Evolutionary conservation across 1,284 basidiomycete species (phyloP), one percentile per base, ranked within the genome.

Genomic region (Volvariella volvacea): DNA sequence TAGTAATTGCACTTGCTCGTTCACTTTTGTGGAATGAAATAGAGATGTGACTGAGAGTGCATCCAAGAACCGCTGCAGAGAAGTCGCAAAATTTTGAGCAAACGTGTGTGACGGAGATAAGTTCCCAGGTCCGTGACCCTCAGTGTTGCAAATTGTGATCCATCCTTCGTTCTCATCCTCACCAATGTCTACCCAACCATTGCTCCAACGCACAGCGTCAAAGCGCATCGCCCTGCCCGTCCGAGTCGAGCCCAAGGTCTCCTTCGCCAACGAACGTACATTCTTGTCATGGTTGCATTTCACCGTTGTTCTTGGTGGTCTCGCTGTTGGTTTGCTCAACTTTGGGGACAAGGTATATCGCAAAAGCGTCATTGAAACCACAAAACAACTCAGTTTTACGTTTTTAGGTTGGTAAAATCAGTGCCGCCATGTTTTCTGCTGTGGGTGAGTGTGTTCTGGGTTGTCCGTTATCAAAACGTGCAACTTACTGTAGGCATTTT

Each of bases 251-350:
- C 92, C 92, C 39, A 93, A 95, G 61, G 90, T 93, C 47, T 91
- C 92, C 50, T 97, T 96, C 59, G 94, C 94, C 39, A 96, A 96
- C 63, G 92, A 94, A 68, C 83, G 84, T 47, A 95, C 93, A 2
- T 97, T 96, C 67, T 74, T 97, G 39, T 94, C 92, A 76, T 96
- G 93, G 93, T 76, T 94, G 48, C 90, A 94, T 65, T 94, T 94
- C 62, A 92, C 92, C 28, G 91, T 97, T 64, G 90, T 96, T 47
- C 80, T 96, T 12, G 93, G 93, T 37, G 86, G 93, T 49, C 76
- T 97, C 37, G 88, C 92, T 1, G 91, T 97, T n/a, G 94, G 94
- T n/a, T 68, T 97, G 49, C 73, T 97, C 54, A 97, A 96, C 66
- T 97, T 97, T 68, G 93, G 93, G 50, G 93, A 97, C 66, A 89